These are phyloP conservation scores for Tolypocladium capitatum DNA, from an alignment of 2,329 filamentous ascomycete species.

Conservation along the genomic window DNA sequence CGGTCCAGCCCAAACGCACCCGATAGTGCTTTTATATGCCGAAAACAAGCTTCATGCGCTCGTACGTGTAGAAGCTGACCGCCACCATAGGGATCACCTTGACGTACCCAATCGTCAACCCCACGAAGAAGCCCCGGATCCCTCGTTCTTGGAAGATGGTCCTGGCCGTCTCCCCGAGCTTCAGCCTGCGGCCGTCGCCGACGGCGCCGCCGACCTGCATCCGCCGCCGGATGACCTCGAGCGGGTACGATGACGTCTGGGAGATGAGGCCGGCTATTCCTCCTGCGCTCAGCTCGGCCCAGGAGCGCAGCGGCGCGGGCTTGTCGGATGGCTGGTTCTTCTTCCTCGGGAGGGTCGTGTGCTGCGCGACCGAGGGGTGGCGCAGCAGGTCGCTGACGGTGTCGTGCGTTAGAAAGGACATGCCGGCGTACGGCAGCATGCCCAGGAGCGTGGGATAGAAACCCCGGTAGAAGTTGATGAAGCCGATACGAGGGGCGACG, in stretches of 20 bases:
- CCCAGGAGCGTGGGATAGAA: slow-evolving; percentile 83
- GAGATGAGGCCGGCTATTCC: slow-evolving; percentile 79
- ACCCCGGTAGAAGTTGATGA: slow-evolving; percentile 89
- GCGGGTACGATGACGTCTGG: slow-evolving; percentile 83
- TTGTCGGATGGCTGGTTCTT: slow-evolving; percentile 42
- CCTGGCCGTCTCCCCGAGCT: slow-evolving; percentile 64
- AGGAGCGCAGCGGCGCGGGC: slow-evolving; percentile 61
- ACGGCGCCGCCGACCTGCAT: slow-evolving; percentile 97
- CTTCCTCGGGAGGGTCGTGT: slow-evolving; percentile 61
- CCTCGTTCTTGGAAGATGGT: slow-evolving; percentile 68
- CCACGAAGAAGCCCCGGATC: slow-evolving; percentile 75
- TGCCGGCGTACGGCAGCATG: slow-evolving; percentile 93
- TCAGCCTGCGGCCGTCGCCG: slow-evolving; percentile 69
- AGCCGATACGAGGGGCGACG: slow-evolving; percentile 48
- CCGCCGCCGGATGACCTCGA: slow-evolving; percentile 80
- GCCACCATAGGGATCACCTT: slow-evolving; percentile 89
- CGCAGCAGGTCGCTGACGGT: slow-evolving; percentile 76
- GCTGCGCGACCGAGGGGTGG: slow-evolving; percentile 48
- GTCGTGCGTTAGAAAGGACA: slow-evolving; percentile 93
- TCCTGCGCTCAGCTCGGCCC: slow-evolving; percentile 76
- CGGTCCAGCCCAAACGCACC: not conserved
- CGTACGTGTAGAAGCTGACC: slow-evolving; percentile 52
- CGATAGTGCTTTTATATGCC: slow-evolving; percentile 39
- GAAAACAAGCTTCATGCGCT: slow-evolving; percentile 48
- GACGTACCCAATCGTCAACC: slow-evolving; percentile 84